Base-by-base conservation (phyloP, 148 eudicot genomes). In the Polygonum aviculare region DNA sequence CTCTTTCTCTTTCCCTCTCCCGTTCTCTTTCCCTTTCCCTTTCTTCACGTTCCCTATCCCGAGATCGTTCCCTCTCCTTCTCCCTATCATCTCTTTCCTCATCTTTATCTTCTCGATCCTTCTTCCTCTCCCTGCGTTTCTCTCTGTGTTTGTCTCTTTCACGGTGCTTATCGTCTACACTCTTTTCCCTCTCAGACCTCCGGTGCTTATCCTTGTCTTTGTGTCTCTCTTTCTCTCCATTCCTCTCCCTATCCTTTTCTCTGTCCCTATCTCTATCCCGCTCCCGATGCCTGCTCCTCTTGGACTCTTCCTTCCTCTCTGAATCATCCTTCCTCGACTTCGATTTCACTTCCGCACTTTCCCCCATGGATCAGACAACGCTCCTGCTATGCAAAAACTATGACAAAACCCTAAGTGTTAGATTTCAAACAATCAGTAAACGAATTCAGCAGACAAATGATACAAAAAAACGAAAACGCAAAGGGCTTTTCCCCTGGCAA, bases 271-370 rank as follows among this genome's bases (percentile, higher is more conserved):
- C 86, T 52, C 77, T 78, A 78, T 73, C 83, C 35, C 78, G 80
- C 35, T 76, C 80, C 22, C 77, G 77, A 36, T 77, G 63, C 21
- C 79, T 83, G 39, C 78, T 78, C 59, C 83, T 69, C 72, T 81
- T 83, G 12, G 78, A 83, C 12, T 77, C 83, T 75, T 82, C 83
- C 77, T 83, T 78, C 21, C 70, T 57, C 26, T 65, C 81, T n/a
- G 80, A 74, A 69, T 77, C 79, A 2, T 81, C 88, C 86, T 73
- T 82, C 82, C 79, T 69, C 35, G 86, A 87, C 9, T 82, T 86
- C 18, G 75, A 74, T 77, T 80, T 84, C 38, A 52, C 63, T 65
- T 84, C 89, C 55, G 82, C 82, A 55, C 76, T 73, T 65, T 76
- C 86, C 55, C 79, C 86, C 81, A 78, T 73, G 36, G 54, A 21